Base-by-base conservation (phyloP, 345 rosid genomes). In the Draba incana region DNA sequence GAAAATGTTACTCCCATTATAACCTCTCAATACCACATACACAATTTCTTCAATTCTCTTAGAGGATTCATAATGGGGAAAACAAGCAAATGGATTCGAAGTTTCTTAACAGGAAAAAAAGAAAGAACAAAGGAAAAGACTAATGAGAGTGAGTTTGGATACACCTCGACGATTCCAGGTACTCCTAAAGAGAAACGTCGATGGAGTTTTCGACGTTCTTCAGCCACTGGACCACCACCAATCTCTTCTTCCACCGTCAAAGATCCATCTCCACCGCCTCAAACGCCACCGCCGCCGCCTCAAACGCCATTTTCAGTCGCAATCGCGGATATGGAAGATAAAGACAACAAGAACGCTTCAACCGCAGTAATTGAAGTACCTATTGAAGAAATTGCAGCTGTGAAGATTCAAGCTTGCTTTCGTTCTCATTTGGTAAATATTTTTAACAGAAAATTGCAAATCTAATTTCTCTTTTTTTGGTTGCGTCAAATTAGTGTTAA, bases 131-230 rank as follows among this genome's bases (percentile, higher is more conserved):
- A 68, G 43, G 84, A 77, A 11, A 79, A 75, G 25, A 76, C 60
- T 74, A 69, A 12, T 55, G 52, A 44, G 3, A 38, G 50, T 1
- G 85, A 82, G 46, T 80, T 75, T 80, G 82, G 81, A 9, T 57
- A 55, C 27, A 88, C 86, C 54, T 86, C 92, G 0, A 72, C 73
- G 25, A 70, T 69, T 28, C 89, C 91, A 27, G 66, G 79, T 5
- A 87, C 92, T 68, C 89, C 91, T 1, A 87, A 82, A 43, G 99
- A 93, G 72, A 93, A 86, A 76, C 75, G 80, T 68, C 80, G 96
- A 57, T 93, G 96, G 96, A 93, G 97, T 81, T 90, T 93, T 49
- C 80, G 92, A 53, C 83, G 96, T 65, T 87, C 99, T 8, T 85
- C 96, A 0, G 89, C 96, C 6, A 53, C 89, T 0, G 74, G 76